phyloP scores from a whole-genome alignment of 78 protist species.

The Bigelowiella natans region DNA sequence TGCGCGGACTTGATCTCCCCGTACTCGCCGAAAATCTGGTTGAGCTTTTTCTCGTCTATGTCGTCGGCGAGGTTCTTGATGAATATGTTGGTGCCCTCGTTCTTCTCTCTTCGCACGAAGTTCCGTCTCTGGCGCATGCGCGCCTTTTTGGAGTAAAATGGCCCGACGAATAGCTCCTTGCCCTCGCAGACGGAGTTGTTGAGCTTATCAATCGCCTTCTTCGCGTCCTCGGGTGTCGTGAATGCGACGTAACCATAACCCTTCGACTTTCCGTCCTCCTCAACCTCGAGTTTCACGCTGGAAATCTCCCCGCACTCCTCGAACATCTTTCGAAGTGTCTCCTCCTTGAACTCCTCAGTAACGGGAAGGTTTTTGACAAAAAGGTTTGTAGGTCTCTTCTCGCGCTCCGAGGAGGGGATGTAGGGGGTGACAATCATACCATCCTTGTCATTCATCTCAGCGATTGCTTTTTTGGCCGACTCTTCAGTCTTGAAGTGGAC shows the following conservation, averaged over 20 bases:
- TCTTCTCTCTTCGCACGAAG: slow-evolving; percentile 40
- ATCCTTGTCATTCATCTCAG: slow-evolving; percentile 76
- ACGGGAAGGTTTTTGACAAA: slow-evolving; percentile 76
- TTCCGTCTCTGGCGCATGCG: slow-evolving; percentile 63
- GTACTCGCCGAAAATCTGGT: slow-evolving; percentile 57
- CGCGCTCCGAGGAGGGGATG: background rate
- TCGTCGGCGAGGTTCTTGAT: slow-evolving; percentile 88
- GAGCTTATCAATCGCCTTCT: slow-evolving; percentile 55
- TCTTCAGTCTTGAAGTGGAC: slow-evolving; percentile 78
- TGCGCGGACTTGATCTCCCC: slow-evolving; percentile 80
- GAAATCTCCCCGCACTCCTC: slow-evolving; percentile 62
- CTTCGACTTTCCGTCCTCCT: slow-evolving; percentile 18
- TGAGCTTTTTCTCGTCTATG: slow-evolving; percentile 73
- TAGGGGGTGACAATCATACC: slow-evolving; percentile 7
- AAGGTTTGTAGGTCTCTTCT: slow-evolving; percentile 60
- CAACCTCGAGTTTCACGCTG: background rate
- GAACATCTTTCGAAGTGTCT: slow-evolving; percentile 50
- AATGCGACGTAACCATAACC: slow-evolving; percentile 91
- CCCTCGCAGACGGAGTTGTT: slow-evolving; percentile 57
- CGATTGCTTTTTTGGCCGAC: slow-evolving; percentile 83
- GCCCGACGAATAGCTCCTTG: slow-evolving; percentile 58
- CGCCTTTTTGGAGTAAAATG: slow-evolving; percentile 75
- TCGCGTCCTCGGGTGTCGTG: slow-evolving; percentile 68
- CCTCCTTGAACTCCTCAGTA: slow-evolving; percentile 36
- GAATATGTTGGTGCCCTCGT: slow-evolving; percentile 75